Evolutionary conservation across 1,284 basidiomycete genomes (phyloP).

Genomic region (Microbotryomycetes sp.): DNA sequence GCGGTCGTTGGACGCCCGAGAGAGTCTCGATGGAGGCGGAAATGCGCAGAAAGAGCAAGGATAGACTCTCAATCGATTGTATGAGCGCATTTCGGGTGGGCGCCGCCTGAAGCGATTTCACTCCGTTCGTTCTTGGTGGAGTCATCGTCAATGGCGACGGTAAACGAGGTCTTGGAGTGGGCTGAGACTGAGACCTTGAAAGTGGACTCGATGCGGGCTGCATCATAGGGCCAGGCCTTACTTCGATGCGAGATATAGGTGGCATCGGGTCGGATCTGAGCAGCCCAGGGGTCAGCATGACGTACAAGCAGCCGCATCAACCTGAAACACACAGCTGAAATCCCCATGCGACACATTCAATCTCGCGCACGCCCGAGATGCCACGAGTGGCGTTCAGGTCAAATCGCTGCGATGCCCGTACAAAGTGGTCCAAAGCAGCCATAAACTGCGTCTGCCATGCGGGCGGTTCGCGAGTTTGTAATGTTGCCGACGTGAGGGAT

Average conservation of each 20-base stretch:
- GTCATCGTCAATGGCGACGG: neutral
- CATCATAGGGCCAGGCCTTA: neutral
- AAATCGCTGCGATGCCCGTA: constrained; percentile 8
- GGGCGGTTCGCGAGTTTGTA: too few species aligned
- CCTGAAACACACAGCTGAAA: constrained; percentile 4
- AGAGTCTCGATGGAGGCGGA: neutral
- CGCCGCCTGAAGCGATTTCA: constrained; percentile 1
- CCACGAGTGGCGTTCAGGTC: constrained; percentile 7
- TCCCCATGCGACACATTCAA: constrained; percentile 17
- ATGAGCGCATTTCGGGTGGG: neutral
- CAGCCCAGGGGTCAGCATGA: neutral
- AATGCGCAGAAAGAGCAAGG: neutral
- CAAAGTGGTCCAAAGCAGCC: neutral
- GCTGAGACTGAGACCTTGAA: neutral
- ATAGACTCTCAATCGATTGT: neutral
- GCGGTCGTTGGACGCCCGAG: neutral
- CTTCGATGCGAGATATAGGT: constrained; percentile 25
- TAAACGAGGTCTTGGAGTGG: neutral
- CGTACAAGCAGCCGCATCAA: neutral
- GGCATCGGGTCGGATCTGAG: constrained; percentile 19
- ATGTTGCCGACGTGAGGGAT: too few species aligned
- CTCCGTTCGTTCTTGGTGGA: neutral
- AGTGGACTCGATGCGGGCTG: neutral
- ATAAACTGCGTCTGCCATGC: neutral
- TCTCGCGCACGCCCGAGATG: constrained; percentile 6